Percentiles rank a stretch among this genome's conserved stretches.
Conservation (phyloP, 192 early-diverging fungal genomes). For the Umbelopsis sp. region DNA sequence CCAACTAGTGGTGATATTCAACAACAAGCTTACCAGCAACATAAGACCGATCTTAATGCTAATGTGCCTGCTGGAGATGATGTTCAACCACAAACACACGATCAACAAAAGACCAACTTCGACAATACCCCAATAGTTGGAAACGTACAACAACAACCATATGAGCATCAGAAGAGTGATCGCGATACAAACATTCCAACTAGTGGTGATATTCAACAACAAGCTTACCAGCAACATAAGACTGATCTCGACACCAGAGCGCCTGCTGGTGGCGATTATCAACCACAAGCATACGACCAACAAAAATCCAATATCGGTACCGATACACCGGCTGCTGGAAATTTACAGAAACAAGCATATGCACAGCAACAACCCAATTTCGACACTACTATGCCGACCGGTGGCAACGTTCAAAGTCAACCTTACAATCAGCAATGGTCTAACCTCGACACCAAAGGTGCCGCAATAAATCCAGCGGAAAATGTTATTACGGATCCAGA, state of each 20-base stretch:
- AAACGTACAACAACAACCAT: neutral
- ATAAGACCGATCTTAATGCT: neutral
- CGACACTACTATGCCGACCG: neutral
- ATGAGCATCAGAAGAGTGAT: neutral
- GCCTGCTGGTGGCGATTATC: neutral
- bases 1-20: neutral
- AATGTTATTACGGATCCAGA: neutral
- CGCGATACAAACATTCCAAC: neutral
- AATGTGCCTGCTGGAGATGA: neutral
- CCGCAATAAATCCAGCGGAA: no score
- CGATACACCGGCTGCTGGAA: no score
- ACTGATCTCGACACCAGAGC: neutral
- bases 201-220: neutral
- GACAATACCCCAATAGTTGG: no score
- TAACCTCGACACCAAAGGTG: neutral
- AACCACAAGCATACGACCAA: neutral
- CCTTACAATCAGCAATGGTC: neutral
- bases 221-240: constrained; percentile 5
- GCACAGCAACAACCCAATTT: no score
- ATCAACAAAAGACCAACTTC: neutral
- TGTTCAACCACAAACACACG: neutral
- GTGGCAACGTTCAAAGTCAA: neutral
- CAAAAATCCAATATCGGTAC: neutral
- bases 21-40: constrained; percentile 8
- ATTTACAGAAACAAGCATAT: neutral